Percentiles rank a stretch among this genome's conserved stretches.
These are phyloP conservation scores for Camellia japonica DNA, from an alignment of 148 eudicot genomes.

Conservation along the genomic window DNA sequence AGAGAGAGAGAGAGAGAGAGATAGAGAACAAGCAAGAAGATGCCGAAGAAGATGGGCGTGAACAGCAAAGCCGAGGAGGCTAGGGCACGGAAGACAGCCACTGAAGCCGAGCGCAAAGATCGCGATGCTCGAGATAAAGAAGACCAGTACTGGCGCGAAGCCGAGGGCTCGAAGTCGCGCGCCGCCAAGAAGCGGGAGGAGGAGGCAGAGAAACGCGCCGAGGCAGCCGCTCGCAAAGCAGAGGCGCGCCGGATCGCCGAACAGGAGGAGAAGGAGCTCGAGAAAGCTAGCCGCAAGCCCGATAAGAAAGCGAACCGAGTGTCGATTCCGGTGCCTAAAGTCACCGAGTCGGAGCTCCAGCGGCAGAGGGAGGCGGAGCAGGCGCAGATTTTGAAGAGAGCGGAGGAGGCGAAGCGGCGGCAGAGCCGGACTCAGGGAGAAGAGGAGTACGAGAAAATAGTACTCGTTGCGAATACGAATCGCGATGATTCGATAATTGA, in stretches of 20 bases:
- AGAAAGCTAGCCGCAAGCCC: conserved; percentile 59
- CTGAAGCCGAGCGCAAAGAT: conserved; percentile 66
- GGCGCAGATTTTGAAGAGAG: conserved; percentile 42
- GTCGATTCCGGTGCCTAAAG: conserved; percentile 55
- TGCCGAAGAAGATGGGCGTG: conserved; percentile 95
- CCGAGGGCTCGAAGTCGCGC: conserved; percentile 78
- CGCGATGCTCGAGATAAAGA: conserved; percentile 60
- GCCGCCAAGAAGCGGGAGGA: conserved; percentile 92
- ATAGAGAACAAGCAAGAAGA: conserved; percentile 18
- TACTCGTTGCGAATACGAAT: conserved; percentile 66
- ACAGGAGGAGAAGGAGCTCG: conserved; percentile 71
- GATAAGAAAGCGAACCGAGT: conserved; percentile 84
- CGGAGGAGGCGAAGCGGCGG: conserved; percentile 77
- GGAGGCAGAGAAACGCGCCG: conserved; percentile 80
- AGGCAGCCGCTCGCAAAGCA: conserved; percentile 66
- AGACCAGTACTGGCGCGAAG: conserved; percentile 90
- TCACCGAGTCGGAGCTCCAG: conserved; percentile 74
- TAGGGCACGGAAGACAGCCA: conserved; percentile 53
- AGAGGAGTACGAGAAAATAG: conserved; percentile 81
- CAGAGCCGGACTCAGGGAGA: conserved; percentile 65
- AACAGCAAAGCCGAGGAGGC: conserved; percentile 95
- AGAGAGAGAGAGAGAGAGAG: conserved; percentile 3
- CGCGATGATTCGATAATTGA: conserved; percentile 74
- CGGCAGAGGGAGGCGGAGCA: conserved; percentile 57
- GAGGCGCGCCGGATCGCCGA: conserved; percentile 86